Conservation (phyloP, 2,329 filamentous ascomycete genomes). For the Polychaeton citri region DNA sequence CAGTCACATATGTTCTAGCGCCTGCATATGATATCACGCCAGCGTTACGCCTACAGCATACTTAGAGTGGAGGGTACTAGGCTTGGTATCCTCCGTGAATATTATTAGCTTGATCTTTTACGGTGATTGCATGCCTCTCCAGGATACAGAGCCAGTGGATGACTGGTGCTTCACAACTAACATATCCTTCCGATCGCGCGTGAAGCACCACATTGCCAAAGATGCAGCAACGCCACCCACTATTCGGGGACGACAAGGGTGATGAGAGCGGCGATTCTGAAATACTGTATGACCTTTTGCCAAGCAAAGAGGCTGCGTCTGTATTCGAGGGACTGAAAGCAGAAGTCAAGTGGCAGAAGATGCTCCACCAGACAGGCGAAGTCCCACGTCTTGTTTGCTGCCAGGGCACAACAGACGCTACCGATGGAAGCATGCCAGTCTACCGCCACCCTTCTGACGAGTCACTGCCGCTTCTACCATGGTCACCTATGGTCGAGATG, state of each 20-base stretch:
- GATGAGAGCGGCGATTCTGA: conserved; percentile 56
- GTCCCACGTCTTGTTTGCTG: conserved; percentile 86
- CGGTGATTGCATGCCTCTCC: no score
- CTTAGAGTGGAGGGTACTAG: no score
- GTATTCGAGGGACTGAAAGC: conserved; percentile 57
- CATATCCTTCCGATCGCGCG: no score
- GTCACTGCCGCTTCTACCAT: conserved; percentile 61
- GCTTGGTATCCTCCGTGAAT: no score
- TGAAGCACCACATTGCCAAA: no score
- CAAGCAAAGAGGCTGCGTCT: conserved; percentile 33
- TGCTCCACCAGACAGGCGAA: conserved; percentile 84
- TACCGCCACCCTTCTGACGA: conserved; percentile 92
- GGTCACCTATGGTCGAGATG: conserved; percentile 57
- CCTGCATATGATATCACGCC: no score
- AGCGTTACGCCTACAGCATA: no score
- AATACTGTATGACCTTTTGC: conserved; percentile 57
- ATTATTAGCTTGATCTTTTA: no score
- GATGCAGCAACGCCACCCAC: no score
- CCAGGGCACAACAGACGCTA: conserved; percentile 56
- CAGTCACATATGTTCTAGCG: no score
- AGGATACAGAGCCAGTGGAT: no score
- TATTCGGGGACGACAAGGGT: conserved; percentile 15
- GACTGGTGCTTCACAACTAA: no score
- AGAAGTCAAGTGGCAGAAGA: conserved; percentile 78
- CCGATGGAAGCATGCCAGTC: conserved; percentile 73